Percentiles rank a stretch among this genome's conserved stretches.
Evolutionary conservation across 2,329 filamentous ascomycete genomes (phyloP).

Genomic region (Phaeoacremonium minimum): DNA sequence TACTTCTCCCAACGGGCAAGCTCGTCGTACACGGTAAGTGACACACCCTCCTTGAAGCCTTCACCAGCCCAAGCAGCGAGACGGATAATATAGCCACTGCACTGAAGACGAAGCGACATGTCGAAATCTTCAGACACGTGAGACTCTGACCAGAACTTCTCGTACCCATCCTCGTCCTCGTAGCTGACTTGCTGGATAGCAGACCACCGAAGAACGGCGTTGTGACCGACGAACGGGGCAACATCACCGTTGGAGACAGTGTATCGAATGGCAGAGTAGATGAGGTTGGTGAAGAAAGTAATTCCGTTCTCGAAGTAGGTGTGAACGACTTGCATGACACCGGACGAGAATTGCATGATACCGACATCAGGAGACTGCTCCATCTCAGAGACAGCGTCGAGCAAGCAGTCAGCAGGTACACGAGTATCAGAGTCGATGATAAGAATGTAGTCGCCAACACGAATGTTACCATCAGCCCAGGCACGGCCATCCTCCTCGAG

Average conservation of each 20-base stretch:
- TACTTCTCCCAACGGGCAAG: conserved; percentile 84
- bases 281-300: conserved; percentile 68
- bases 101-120: conserved; percentile 74
- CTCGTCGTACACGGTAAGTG: conserved; percentile 80
- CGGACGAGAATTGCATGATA: conserved; percentile 73
- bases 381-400: conserved; percentile 79
- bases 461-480: conserved; percentile 82
- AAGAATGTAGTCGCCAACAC: conserved; percentile 78
- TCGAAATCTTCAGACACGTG: conserved; percentile 81
- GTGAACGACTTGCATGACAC: conserved; percentile 74
- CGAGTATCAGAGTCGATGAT: conserved; percentile 78
- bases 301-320: conserved; percentile 70
- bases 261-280: conserved; percentile 73
- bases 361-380: conserved; percentile 74
- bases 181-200: conserved; percentile 72
- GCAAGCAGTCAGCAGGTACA: conserved; percentile 70
- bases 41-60: conserved; percentile 81
- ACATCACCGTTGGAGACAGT: conserved; percentile 75
- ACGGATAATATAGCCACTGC: conserved; percentile 67
- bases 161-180: conserved; percentile 63
- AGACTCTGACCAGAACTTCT: conserved; percentile 78
- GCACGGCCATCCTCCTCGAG: conserved; percentile 65
- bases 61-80: conserved; percentile 69
- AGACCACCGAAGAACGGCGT: conserved; percentile 71
- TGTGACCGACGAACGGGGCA: conserved; percentile 77